Conservation (phyloP, 306 rosid genomes). For the Vachellia pachyceras region DNA sequence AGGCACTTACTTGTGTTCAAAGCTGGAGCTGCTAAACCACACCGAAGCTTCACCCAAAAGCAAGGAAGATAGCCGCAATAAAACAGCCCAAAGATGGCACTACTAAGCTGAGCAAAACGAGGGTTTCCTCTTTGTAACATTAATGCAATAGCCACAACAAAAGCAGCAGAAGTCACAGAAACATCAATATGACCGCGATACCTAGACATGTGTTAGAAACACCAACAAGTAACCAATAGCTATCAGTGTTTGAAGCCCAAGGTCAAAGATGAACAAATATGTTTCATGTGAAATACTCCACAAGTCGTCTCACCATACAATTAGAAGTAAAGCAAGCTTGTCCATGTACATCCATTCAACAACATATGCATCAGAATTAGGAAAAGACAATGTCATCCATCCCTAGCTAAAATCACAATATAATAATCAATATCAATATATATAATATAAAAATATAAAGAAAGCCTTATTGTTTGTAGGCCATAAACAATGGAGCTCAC, state of each 20-base stretch:
- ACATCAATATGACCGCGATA: conserved; percentile 89
- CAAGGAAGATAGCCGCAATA: conserved; percentile 98
- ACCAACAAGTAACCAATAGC: conserved; percentile 44
- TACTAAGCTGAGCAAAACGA: conserved; percentile 93
- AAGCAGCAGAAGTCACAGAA: conserved; percentile 92
- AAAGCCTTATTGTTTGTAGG: background rate
- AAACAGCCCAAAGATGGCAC: conserved; percentile 91
- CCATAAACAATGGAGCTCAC: background rate
- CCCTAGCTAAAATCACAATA: background rate
- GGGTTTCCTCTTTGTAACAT: conserved; percentile 91
- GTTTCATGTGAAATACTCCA: conserved; percentile 14
- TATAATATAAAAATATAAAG: background rate
- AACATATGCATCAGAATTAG: background rate
- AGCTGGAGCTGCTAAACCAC: conserved; percentile 93
- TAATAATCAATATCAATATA: background rate
- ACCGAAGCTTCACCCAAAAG: conserved; percentile 99
- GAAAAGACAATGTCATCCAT: background rate
- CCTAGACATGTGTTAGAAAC: conserved; percentile 58
- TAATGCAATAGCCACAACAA: conserved; percentile 79
- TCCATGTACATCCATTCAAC: background rate
- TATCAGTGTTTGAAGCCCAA: conserved; percentile 21
- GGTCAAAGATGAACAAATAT: background rate
- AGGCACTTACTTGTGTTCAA: conserved; percentile 61
- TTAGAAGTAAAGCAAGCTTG: conserved; percentile 24
- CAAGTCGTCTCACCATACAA: conserved; percentile 7